phyloP scores from a whole-genome alignment of 2,329 filamentous ascomycete species.

The Helminthosporium solani region DNA sequence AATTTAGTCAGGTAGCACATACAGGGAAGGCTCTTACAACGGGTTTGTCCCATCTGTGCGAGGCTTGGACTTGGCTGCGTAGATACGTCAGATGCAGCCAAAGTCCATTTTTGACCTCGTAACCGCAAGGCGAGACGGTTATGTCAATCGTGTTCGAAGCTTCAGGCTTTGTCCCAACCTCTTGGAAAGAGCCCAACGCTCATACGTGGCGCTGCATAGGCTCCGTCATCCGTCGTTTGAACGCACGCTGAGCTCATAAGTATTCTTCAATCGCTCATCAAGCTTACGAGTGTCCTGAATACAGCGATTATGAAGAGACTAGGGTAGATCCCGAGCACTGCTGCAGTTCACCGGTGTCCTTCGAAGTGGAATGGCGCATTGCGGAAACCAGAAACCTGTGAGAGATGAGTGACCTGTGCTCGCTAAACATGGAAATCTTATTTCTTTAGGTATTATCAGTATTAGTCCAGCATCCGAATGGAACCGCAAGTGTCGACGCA shows the following conservation, averaged over 20 bases:
- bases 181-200: slow-evolving; percentile 5
- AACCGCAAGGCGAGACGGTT: slow-evolving; percentile 15
- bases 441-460: too few relatives aligned
- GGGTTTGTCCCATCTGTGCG: slow-evolving; percentile 16
- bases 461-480: too few relatives aligned
- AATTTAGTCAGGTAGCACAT: slow-evolving; percentile 35
- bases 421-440: too few relatives aligned
- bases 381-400: slow-evolving; percentile 3
- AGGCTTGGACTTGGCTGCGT: slow-evolving; percentile 22
- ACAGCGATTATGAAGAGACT: slow-evolving; percentile 28
- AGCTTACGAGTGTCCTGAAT: slow-evolving; percentile 13
- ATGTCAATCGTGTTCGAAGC: slow-evolving; percentile 14
- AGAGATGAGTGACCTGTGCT: too few relatives aligned
- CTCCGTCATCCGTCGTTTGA: slow-evolving; percentile 17
- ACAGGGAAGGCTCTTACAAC: slow-evolving; percentile 26
- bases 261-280: slow-evolving; percentile 2
- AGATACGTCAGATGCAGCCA: slow-evolving; percentile 14
- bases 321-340: slow-evolving; percentile 20
- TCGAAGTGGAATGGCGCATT: slow-evolving; percentile 16
- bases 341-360: slow-evolving; percentile 4
- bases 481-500: slow-evolving; percentile 13
- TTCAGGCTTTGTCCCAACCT: slow-evolving; percentile 6
- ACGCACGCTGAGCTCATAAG: slow-evolving; percentile 2
- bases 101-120: slow-evolving; percentile 27
- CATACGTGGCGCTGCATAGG: slow-evolving; percentile 16